A percentile compares a stretch with the other conserved stretches of the same genome.
Evolutionary conservation across 768 basidiomycete genomes (phyloP).

Genomic region (Brasilioporus rufonigricans): DNA sequence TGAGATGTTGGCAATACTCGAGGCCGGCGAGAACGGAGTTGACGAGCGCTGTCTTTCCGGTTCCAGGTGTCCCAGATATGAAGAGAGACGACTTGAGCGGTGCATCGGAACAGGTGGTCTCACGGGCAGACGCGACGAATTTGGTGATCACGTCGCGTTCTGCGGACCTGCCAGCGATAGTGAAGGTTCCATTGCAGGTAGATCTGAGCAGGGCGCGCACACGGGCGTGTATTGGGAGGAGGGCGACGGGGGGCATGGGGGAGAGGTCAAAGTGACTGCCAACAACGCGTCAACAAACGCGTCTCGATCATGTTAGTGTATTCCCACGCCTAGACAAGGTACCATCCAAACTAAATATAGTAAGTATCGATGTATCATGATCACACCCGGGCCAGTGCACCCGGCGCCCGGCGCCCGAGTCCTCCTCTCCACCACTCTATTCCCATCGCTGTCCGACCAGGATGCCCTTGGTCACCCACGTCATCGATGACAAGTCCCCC

Average conservation of each 20-base stretch:
- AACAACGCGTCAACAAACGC: constrained; percentile 31
- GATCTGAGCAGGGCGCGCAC: constrained; percentile 70
- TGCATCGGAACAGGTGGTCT: constrained; percentile 18
- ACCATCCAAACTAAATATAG: too few species aligned
- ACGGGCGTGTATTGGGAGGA: constrained; percentile 53
- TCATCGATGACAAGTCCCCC: constrained; percentile 27
- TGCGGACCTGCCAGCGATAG: constrained; percentile 64
- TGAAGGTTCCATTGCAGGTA: constrained; percentile 54
- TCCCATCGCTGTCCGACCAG: too few species aligned
- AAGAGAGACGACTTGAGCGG: constrained; percentile 56
- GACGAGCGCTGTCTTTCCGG: constrained; percentile 87
- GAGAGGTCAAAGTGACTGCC: constrained; percentile 41
- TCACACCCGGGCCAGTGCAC: too few species aligned
- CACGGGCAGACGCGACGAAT: constrained; percentile 59
- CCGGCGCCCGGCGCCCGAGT: too few species aligned
- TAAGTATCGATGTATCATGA: too few species aligned
- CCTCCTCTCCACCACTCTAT: too few species aligned
- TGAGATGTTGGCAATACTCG: constrained; percentile 38
- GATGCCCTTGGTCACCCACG: too few species aligned
- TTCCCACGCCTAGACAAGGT: constrained; percentile 20
- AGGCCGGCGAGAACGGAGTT: constrained; percentile 56
- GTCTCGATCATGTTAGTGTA: constrained; percentile 13
- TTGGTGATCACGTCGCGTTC: constrained; percentile 58
- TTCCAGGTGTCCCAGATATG: constrained; percentile 91
- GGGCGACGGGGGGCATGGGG: constrained; percentile 49